Conservation (phyloP, 2,329 filamentous ascomycete species). For the Fusarium equiseti region DNA sequence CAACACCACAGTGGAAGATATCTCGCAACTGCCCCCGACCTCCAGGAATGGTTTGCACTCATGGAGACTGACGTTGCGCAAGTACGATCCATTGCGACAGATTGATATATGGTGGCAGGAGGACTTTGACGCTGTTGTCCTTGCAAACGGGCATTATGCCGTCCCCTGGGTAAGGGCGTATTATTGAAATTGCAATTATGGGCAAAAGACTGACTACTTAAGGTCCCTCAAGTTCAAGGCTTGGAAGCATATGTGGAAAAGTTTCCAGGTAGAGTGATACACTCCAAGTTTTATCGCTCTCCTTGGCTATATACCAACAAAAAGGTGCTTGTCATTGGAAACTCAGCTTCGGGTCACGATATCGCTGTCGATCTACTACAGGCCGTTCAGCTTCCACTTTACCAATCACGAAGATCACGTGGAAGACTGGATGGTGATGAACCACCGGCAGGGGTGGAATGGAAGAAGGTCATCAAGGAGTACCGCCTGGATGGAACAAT, state of each 20-base stretch:
- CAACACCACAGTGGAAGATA: conserved; percentile 65
- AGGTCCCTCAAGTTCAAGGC: conserved; percentile 62
- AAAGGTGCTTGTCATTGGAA: conserved; percentile 57
- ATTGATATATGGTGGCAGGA: conserved; percentile 68
- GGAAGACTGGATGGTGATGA: conserved; percentile 63
- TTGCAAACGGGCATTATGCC: conserved; percentile 60
- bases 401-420: conserved; percentile 63
- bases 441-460: conserved; percentile 61
- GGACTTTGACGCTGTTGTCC: conserved; percentile 59
- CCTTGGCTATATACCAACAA: conserved; percentile 51
- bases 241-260: conserved; percentile 54
- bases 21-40: conserved; percentile 51
- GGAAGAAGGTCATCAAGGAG: conserved; percentile 65
- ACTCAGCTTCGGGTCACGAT: conserved; percentile 60
- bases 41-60: conserved; percentile 30
- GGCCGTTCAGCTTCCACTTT: conserved; percentile 58
- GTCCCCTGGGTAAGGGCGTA: conserved; percentile 57
- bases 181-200: fast-evolving
- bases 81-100: conserved; percentile 56
- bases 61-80: conserved; percentile 63
- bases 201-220: not conserved
- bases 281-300: conserved; percentile 61
- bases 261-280: conserved; percentile 57
- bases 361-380: conserved; percentile 54
- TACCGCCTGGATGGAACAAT: conserved; percentile 59